phyloP scores from a whole-genome alignment of 371 early-diverging fungal genomes.

The Haplosporangium sp. region DNA sequence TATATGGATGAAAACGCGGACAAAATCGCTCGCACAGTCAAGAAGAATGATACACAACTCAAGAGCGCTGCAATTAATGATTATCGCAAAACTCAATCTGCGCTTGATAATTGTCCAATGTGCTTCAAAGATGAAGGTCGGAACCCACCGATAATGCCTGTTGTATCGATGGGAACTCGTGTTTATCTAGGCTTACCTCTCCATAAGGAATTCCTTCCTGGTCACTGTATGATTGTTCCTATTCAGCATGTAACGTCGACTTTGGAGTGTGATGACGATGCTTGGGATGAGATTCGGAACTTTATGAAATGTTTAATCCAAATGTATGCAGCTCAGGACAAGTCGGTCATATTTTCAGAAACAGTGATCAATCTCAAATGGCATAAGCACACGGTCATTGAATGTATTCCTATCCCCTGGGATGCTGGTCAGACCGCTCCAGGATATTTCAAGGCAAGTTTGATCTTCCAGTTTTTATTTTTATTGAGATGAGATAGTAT shows the following conservation, averaged over 20 bases:
- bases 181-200: slow-evolving; percentile 86
- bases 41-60: slow-evolving; percentile 68
- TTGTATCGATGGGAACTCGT: slow-evolving; percentile 82
- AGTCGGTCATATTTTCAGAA: slow-evolving; percentile 89
- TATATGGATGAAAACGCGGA: slow-evolving; percentile 94
- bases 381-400: slow-evolving; percentile 89
- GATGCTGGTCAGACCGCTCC: slow-evolving; percentile 82
- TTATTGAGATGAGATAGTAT: too few relatives aligned
- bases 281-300: slow-evolving; percentile 94
- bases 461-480: not conserved
- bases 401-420: slow-evolving; percentile 92
- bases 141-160: slow-evolving; percentile 73
- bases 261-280: slow-evolving; percentile 90
- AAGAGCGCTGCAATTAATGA: slow-evolving; percentile 62
- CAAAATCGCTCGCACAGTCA: slow-evolving; percentile 73
- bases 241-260: slow-evolving; percentile 85
- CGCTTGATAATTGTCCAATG: slow-evolving; percentile 77
- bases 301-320: slow-evolving; percentile 94
- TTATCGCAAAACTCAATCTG: slow-evolving; percentile 74
- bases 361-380: slow-evolving; percentile 80
- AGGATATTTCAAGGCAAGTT: slow-evolving; percentile 79
- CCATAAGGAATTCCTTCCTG: slow-evolving; percentile 80
- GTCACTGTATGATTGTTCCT: slow-evolving; percentile 93
- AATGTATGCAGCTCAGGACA: slow-evolving; percentile 81
- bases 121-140: slow-evolving; percentile 79